Percentiles rank a stretch among this genome's conserved stretches.
Evolutionary conservation across 1,284 basidiomycete genomes (phyloP).

Genomic region (Xerocomus amazonicus): DNA sequence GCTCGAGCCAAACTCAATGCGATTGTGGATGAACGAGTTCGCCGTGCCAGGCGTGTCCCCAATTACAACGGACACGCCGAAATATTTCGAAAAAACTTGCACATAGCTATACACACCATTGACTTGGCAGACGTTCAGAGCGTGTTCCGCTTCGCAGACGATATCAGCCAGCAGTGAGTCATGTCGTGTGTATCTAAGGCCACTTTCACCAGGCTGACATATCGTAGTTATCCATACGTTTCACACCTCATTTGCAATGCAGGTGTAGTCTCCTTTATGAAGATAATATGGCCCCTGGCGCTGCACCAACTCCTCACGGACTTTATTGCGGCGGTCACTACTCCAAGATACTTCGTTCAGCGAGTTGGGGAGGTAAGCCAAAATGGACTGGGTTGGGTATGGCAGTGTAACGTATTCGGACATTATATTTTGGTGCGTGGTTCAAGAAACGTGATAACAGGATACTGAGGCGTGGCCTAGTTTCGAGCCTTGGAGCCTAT

Average conservation of each 20-base stretch:
- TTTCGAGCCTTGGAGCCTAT: conserved; percentile 55
- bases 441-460: conserved; percentile 2
- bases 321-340: conserved; percentile 49
- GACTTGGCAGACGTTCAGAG: conserved; percentile 66
- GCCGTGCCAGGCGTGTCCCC: conserved; percentile 31
- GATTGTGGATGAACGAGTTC: conserved; percentile 54
- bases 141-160: conserved; percentile 61
- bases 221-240: conserved; percentile 71
- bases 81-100: conserved; percentile 58
- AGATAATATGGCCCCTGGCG: conserved; percentile 52
- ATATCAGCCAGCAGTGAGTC: conserved; percentile 54
- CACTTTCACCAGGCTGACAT: conserved; percentile 2
- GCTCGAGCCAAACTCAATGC: conserved; percentile 55
- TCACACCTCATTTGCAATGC: conserved; percentile 84
- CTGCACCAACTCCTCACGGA: conserved; percentile 50
- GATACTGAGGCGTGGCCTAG: conserved; percentile 35
- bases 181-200: not conserved
- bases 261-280: conserved; percentile 64
- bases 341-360: conserved; percentile 64
- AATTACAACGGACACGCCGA: conserved; percentile 49
- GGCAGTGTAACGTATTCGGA: conserved; percentile 85
- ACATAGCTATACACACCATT: conserved; percentile 58
- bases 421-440: conserved; percentile 75
- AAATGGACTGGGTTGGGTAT: conserved; percentile 77
- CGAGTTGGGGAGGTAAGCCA: conserved; percentile 55